phyloP scores from a whole-genome alignment of 164 flowering plant species.

The Taxillus chinensis region DNA sequence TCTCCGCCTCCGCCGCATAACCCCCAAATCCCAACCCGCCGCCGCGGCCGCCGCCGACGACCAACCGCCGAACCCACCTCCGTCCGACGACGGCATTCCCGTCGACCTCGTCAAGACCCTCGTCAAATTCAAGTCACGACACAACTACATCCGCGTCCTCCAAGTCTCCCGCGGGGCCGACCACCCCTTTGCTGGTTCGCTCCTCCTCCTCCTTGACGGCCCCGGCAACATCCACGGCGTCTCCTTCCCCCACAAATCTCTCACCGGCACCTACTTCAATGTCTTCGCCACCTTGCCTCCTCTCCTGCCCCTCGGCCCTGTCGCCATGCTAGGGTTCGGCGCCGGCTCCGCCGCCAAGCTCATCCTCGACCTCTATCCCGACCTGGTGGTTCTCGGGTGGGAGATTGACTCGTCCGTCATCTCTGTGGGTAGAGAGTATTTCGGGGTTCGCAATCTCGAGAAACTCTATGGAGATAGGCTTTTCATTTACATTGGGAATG shows the following conservation, averaged over 20 bases:
- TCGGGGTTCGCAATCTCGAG: slow-evolving; percentile 50
- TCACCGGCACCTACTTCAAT: slow-evolving; percentile 71
- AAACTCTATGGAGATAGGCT: slow-evolving; percentile 39
- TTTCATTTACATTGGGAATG: slow-evolving; percentile 54
- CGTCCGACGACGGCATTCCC: slow-evolving; percentile 53
- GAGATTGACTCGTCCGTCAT: slow-evolving; percentile 83
- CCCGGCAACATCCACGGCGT: slow-evolving; percentile 96
- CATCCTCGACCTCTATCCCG: slow-evolving; percentile 50
- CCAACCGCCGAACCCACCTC: slow-evolving; percentile 6
- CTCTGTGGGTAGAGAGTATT: slow-evolving; percentile 66
- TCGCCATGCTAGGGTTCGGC: slow-evolving; percentile 81
- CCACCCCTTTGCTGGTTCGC: slow-evolving; percentile 79
- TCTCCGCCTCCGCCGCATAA: neutral
- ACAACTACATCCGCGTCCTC: slow-evolving; percentile 74
- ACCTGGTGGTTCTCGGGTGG: slow-evolving; percentile 60
- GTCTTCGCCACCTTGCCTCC: slow-evolving; percentile 82
- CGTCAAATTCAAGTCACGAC: slow-evolving; percentile 58
- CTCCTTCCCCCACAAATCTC: slow-evolving; percentile 33
- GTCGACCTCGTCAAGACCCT: slow-evolving; percentile 44
- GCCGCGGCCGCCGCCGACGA: slow-evolving; percentile 4
- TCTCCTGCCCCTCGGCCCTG: slow-evolving; percentile 63
- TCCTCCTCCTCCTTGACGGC: slow-evolving; percentile 73
- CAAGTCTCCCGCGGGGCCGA: slow-evolving; percentile 65
- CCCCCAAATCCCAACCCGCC: neutral
- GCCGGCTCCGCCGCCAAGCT: slow-evolving; percentile 76